Evolutionary conservation across 2,329 filamentous ascomycete species (phyloP).

Genomic region (Malbranchea cinnamomea): DNA sequence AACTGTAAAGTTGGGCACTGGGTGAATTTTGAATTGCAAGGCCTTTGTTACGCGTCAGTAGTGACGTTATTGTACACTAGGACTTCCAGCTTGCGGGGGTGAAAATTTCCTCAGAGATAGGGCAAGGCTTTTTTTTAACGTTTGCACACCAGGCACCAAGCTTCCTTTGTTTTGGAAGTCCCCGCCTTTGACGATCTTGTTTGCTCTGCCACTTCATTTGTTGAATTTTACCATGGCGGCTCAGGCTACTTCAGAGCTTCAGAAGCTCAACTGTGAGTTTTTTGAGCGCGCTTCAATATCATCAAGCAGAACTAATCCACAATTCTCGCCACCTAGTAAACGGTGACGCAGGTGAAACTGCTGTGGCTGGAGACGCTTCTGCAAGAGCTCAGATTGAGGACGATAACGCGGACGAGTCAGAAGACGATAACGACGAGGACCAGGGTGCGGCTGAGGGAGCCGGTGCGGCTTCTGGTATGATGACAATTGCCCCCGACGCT

Average conservation of each 20-base stretch:
- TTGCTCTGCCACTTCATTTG: conserved; percentile 2
- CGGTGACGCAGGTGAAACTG: conserved; percentile 20
- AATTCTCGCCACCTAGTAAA: conserved; percentile 18
- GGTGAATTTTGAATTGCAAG: no score
- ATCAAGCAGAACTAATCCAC: conserved; percentile 1
- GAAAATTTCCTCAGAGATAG: no score
- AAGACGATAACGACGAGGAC: conserved; percentile 39
- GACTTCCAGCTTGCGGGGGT: no score
- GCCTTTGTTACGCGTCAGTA: no score
- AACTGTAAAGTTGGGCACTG: no score
- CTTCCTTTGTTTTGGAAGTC: no score
- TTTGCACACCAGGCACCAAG: no score
- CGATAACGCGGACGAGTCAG: conserved; percentile 39
- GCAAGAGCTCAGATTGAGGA: conserved; percentile 28
- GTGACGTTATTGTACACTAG: no score
- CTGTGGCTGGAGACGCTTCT: conserved; percentile 13
- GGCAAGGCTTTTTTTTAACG: no score
- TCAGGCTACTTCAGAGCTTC: conserved; percentile 25
- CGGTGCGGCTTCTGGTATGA: conserved; percentile 23
- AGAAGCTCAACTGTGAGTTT: conserved; percentile 26
- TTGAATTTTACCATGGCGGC: conserved; percentile 24
- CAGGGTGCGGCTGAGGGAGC: conserved; percentile 23
- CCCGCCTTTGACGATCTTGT: no score
- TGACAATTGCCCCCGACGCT: conserved; percentile 1
- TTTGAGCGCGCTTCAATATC: background rate